Evolutionary conservation across 345 rosid species (phyloP), one percentile per base, ranked within the genome.

Genomic region (Balakata baccata): DNA sequence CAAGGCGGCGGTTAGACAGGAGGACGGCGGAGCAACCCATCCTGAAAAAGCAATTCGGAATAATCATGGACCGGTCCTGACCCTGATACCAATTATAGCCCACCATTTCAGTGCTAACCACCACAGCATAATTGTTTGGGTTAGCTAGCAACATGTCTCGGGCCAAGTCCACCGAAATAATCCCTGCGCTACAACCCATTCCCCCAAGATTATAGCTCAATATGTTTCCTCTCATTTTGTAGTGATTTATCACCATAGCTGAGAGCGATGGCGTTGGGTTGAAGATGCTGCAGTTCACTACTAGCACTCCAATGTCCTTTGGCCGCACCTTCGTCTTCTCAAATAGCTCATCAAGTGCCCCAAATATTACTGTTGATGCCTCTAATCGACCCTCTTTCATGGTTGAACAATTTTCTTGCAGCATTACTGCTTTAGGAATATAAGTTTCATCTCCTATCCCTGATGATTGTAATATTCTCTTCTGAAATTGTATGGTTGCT

Each of bases 201-300:
- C 98, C 97, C 3, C 98, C 99, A 0, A 95, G 91, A 68, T 95
- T 95, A 84, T 86, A 95, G 77, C 98, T 95, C 52, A 95, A 74
- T 50, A 95, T 84, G 80, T 95, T 95, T 6, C 99, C 97, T 70
- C 98, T 84, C 99, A 92, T 95, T 72, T 90, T 95, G 78, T 91
- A 95, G 68, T 89, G 99, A 79, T 95, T 95, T 29, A 95, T 95
- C 39, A 92, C 83, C 96, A 95, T 95, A 1, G 97, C 98, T 0
- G 99, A 95, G 41, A 95, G 84, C 0, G 97, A 92, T 2, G 98
- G 99, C 0, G 99, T 95, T 0, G 99, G 99, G 79, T 95, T 95
- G 71, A 95, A 95, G 64, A 92, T 82, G 82, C 98, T 95, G 80
- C 99, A 95, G 77, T 92, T 95, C 17, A 95, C 97, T 9, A 95